Conservation (phyloP, 139 green algal species). For the Chlorella sorokiniana region DNA sequence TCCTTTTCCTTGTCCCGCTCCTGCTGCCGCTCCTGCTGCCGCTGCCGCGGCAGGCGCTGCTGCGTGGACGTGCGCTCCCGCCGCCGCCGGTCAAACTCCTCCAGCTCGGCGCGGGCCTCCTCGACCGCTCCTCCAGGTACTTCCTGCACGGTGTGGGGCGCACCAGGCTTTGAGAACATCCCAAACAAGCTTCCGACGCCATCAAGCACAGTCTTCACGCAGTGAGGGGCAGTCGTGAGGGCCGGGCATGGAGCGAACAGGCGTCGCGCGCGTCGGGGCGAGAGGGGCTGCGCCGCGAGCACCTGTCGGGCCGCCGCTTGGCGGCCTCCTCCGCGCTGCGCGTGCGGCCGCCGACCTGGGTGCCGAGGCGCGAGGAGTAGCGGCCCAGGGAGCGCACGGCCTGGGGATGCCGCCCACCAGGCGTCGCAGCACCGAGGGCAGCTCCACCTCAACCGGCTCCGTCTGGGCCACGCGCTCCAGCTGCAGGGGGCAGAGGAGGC, state of each 20-base stretch:
- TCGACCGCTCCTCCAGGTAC: conserved; percentile 31
- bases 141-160: conserved; percentile 16
- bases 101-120: conserved; percentile 36
- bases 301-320: conserved; percentile 30
- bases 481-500: neutral
- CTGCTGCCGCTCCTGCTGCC: conserved; percentile 11
- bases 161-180: neutral
- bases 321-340: conserved; percentile 15
- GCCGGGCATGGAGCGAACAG: too few species aligned
- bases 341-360: conserved; percentile 16
- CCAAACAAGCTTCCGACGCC: neutral
- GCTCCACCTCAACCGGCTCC: conserved; percentile 36
- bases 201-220: neutral
- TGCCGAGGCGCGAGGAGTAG: conserved; percentile 25
- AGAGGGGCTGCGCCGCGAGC: too few species aligned
- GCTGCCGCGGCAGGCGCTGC: neutral
- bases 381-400: conserved; percentile 17
- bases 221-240: neutral
- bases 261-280: too few species aligned
- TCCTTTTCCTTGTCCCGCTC: conserved; percentile 14
- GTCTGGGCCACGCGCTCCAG: conserved; percentile 45
- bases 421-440: conserved; percentile 22
- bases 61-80: conserved; percentile 16
- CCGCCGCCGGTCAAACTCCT: conserved; percentile 29
- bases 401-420: conserved; percentile 2